Conservation (phyloP, 441 rosid species). For the Pelargonium cotyledonis region DNA sequence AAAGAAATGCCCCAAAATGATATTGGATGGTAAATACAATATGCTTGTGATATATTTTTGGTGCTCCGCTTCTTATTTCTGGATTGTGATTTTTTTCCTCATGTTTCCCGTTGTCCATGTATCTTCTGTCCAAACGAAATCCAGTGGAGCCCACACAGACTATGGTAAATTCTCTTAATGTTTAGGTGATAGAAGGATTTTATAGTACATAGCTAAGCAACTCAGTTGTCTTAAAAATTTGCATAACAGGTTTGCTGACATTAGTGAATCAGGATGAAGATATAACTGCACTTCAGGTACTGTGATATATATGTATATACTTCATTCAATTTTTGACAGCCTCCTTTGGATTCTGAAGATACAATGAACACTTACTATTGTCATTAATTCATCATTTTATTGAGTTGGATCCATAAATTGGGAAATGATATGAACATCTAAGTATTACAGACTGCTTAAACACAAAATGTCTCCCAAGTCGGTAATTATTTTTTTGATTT, state of each 20-base stretch:
- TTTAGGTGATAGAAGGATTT: not conserved
- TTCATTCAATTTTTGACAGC: not conserved
- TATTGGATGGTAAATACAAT: conserved; percentile 58
- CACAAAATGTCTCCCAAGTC: not conserved
- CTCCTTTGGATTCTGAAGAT: not conserved
- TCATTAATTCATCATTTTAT: not conserved
- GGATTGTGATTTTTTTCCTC: conserved; percentile 3
- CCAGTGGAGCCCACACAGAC: conserved; percentile 80
- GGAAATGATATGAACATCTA: not conserved
- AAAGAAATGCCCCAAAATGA: conserved; percentile 38
- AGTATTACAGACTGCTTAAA: not conserved
- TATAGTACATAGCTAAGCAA: not conserved
- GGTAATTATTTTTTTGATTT: no score
- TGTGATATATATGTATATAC: not conserved
- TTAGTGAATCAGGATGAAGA: conserved; percentile 87
- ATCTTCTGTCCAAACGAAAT: conserved; percentile 14
- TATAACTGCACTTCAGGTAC: conserved; percentile 81
- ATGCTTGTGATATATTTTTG: conserved; percentile 6
- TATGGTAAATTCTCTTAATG: conserved; percentile 45
- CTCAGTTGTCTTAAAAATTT: conserved; percentile 9
- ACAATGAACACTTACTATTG: not conserved
- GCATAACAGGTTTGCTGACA: conserved; percentile 57
- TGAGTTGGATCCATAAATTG: not conserved
- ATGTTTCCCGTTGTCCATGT: conserved; percentile 10
- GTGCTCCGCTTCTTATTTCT: conserved; percentile 8